Evolutionary conservation across 148 eudicot genomes (phyloP), one percentile per base, ranked within the genome.

Genomic region (Rhododendron molle): DNA sequence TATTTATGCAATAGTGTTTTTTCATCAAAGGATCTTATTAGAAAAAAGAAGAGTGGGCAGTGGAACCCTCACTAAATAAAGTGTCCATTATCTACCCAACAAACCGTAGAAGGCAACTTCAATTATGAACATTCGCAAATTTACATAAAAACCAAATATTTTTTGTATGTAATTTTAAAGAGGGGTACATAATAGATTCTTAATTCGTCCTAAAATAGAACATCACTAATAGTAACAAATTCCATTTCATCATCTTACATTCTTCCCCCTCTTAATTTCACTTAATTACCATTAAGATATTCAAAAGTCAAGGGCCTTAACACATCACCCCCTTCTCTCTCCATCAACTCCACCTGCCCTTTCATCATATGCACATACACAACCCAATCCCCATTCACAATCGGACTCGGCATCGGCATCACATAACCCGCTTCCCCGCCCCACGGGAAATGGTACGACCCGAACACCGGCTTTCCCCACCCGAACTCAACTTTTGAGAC

Each of bases 381-480:
- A 49, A 96, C 36, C 98, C 98, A 96, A 86, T 96, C 98, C 0
- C 93, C 94, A 87, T 92, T 91, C 47, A 89, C 92, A 5, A 40
- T 12, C 1, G 93, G 90, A 83, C 95, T 88, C 0, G 93, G 92
- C 95, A 96, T 92, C 7, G 98, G 96, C 98, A 96, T 94, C 20
- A 96, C 98, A 76, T 92, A 92, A 1, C 98, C 98, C 23, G 93
- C 72, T 34, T 80, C 83, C 4, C 94, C 96, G 3, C 92, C 93
- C 98, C 98, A 96, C 0, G 94, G 95, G 28, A 93, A 94, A 87
- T 92, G 95, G 88, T 90, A 92, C 4, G 98, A 96, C 58, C 95
- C 94, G 32, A 94, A 94, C 5, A 20, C 21, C 2, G 98, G 93
- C 77, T 85, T 81, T 1, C 98, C 98, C 96, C 96, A 96, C 36